phyloP scores from a whole-genome alignment of 2,329 filamentous ascomycete genomes.

The Calycina herbarum region DNA sequence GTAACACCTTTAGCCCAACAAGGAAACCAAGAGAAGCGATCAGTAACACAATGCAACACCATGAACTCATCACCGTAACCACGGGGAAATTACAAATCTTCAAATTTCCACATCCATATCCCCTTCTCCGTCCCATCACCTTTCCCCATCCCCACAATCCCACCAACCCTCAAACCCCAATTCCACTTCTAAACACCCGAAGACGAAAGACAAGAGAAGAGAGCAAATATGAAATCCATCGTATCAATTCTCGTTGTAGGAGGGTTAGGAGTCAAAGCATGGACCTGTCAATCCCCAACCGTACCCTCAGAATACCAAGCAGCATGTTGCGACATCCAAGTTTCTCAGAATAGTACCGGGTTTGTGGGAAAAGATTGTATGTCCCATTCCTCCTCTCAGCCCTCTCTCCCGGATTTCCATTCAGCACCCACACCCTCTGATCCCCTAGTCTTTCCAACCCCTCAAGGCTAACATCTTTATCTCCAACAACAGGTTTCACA shows the following conservation, averaged over 20 bases:
- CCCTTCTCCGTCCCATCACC: neutral
- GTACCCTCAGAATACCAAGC: neutral
- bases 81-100: neutral
- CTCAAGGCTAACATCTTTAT: neutral
- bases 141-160: neutral
- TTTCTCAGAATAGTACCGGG: neutral
- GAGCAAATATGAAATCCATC: neutral
- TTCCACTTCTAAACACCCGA: neutral
- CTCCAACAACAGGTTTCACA: neutral
- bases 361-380: constrained; percentile 2
- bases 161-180: no score
- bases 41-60: neutral
- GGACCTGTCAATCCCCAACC: neutral
- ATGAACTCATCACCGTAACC: neutral
- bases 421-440: neutral
- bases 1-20: neutral
- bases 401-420: neutral
- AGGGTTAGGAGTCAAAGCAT: neutral
- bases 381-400: no score
- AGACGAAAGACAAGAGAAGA: neutral
- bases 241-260: neutral
- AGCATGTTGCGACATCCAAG: neutral
- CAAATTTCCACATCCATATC: neutral
- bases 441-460: no score
- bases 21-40: neutral